Base-by-base conservation (phyloP, 768 basidiomycete species). In the Mycena belliarum region DNA sequence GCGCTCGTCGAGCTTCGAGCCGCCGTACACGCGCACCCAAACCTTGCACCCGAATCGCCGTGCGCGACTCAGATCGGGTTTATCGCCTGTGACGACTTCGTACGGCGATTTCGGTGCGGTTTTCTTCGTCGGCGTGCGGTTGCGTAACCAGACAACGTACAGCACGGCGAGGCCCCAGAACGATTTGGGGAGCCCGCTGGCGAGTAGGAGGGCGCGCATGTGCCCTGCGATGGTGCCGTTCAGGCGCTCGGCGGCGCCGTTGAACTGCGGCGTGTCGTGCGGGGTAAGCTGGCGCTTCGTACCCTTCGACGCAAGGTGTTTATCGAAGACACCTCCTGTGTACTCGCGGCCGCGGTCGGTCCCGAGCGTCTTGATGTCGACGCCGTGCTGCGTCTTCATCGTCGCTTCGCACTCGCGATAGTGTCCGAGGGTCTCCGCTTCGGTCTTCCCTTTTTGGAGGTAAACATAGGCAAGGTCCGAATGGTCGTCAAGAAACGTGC, bases 241-340 rank as follows among this genome's bases (percentile, higher is more conserved):
- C 10, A 71, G 63, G 3, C 69, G 59, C 20, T 79, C 75, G 0
- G 75, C 72, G 9, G 77, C 57, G 12, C 77, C 72, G 54, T 76
- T 75, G 53, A 76, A 66, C 38, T 76, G 61, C 0, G 72, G 71
- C 42, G 8, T 55, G 29, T n/a, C 63, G 59, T 67, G 70, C 3
- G 63, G 61, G 28, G n/a, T 40, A 7, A 40, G 20, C n/a, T 10
- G 38, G 6, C 38, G 38, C 38, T n/a, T n/a, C 5, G 38, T 40
- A n/a, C 38, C 38, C 38, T 40, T n/a, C 7, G 6, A 6, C 38
- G n/a, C 20, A 18, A 40, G 12, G 20, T 40, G 38, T 8, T 4
- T n/a, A 10, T 18, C 20, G 38, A 40, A 40, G 6, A n/a, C 18
- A 6, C 7, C 20, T n/a, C n/a, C n/a, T 6, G 20, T 5, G 38